Base-by-base conservation (phyloP, 208 protist species). In the Acanthamoeba royreba region DNA sequence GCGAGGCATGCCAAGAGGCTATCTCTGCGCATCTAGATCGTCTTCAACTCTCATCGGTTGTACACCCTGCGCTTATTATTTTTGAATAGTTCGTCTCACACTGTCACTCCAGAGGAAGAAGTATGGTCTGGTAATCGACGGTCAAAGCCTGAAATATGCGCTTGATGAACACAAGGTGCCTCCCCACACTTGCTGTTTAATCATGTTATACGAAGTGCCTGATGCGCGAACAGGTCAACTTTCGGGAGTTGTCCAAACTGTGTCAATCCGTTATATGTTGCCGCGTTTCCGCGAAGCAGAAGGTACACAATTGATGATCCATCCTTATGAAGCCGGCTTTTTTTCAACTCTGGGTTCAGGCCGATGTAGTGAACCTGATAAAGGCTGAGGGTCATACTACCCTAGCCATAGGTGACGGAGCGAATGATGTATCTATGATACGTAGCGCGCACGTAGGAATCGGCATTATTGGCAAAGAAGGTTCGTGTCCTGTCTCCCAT, bases 361-460 rank as follows among this genome's bases (percentile, higher is more conserved):
- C 94, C 77, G 31, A 95, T 33, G 95, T 98, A 0, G 97, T 98
- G 47, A 66, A 79, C 5, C 40, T 96, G 28, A 79, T 97, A 58
- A 90, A 69, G 45, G 74, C 15, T 43, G 52, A 61, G 28, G 92
- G 74, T 28, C 58, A 74, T 7, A 74, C 83, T 28, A 96, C 94
- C 7, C 96, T 97, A 17, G 94, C 97, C 25, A 97, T 98, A 17
- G 97, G 97, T 35, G 97, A 98, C 74, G 97, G 97, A 5, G 97
- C 96, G n/a, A 98, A 98, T 93, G 97, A 98, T 72, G 97, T 98
- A 28, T 94, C 87, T 47, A 98, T 98, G 97, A 97, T 97, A 35
- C 95, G 96, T 7, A 85, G 86, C n/a, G 97, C 97, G 15, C 95
- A 98, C 74, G 90, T 98, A 11, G 97, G 97, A 91, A 92, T 98